Conservation (phyloP, 2,329 filamentous ascomycete species). For the Scedosporium aurantiacum region DNA sequence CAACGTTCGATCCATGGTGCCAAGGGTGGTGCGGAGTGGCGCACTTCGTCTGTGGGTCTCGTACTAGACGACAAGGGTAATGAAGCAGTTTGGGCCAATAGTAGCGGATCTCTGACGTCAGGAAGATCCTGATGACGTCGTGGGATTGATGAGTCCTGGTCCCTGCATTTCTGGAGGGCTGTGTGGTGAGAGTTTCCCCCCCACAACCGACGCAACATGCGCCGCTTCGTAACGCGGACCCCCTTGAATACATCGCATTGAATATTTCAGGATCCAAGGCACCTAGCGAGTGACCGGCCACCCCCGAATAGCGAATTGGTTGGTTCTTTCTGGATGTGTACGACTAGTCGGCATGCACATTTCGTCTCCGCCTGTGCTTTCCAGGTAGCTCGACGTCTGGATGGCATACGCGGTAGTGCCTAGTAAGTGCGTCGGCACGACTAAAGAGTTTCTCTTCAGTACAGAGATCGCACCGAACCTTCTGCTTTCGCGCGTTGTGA, state of each 20-base stretch:
- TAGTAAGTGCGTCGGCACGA: conserved; percentile 82
- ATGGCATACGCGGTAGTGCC: conserved; percentile 91
- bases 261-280: no score
- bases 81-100: neutral
- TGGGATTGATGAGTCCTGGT: neutral
- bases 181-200: neutral
- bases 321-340: neutral
- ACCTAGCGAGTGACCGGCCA: no score
- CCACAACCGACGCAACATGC: no score
- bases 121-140: neutral
- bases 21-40: no score
- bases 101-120: neutral
- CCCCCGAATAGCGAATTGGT: no score
- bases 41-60: no score
- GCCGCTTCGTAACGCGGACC: no score
- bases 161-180: neutral
- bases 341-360: neutral
- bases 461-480: conserved; percentile 85
- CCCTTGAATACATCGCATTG: no score
- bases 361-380: conserved; percentile 30
- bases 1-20: no score
- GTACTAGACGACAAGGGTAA: no score
- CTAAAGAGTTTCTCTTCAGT: conserved; percentile 97
- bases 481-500: conserved; percentile 87
- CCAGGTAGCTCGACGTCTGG: conserved; percentile 78